Conservation (phyloP, 1,284 basidiomycete genomes). For the Tetrapyrgos nigripes region DNA sequence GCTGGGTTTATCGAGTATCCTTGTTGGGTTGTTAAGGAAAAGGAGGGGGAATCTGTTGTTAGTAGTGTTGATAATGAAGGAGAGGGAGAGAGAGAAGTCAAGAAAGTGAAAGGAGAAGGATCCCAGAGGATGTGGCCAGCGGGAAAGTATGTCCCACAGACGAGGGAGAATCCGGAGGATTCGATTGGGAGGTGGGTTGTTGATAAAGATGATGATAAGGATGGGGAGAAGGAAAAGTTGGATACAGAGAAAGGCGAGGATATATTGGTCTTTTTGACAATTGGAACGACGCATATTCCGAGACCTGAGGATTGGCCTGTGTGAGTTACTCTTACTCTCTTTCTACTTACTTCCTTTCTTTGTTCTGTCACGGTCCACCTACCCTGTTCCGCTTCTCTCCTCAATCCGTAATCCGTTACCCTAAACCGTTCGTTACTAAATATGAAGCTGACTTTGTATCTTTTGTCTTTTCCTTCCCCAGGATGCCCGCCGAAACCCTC, state of each 20-base stretch:
- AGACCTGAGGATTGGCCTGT: conserved; percentile 91
- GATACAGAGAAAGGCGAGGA: conserved; percentile 75
- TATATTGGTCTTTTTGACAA: conserved; percentile 57
- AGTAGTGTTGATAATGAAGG: conserved; percentile 33
- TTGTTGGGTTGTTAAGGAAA: conserved; percentile 83
- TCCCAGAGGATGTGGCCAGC: conserved; percentile 75
- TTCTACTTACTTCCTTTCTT: conserved; percentile 2
- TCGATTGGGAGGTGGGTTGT: conserved; percentile 75
- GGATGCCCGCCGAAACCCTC: conserved; percentile 86
- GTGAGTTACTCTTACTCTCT: conserved; percentile 47
- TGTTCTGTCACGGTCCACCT: conserved; percentile 9
- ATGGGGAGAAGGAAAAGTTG: conserved; percentile 61
- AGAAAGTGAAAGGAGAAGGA: background rate
- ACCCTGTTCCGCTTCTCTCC: too few species aligned
- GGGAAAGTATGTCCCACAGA: conserved; percentile 88
- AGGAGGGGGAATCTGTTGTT: conserved; percentile 63
- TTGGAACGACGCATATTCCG: conserved; percentile 78
- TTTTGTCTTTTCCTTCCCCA: conserved; percentile 37
- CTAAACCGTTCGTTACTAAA: too few species aligned
- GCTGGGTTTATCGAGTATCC: conserved; percentile 81
- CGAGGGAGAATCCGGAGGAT: conserved; percentile 71
- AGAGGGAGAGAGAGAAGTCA: too few species aligned
- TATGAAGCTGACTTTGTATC: too few species aligned
- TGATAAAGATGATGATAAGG: conserved; percentile 64
- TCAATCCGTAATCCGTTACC: too few species aligned